phyloP scores from a whole-genome alignment of 345 rosid genomes.

The Bruguiera sexangula region DNA sequence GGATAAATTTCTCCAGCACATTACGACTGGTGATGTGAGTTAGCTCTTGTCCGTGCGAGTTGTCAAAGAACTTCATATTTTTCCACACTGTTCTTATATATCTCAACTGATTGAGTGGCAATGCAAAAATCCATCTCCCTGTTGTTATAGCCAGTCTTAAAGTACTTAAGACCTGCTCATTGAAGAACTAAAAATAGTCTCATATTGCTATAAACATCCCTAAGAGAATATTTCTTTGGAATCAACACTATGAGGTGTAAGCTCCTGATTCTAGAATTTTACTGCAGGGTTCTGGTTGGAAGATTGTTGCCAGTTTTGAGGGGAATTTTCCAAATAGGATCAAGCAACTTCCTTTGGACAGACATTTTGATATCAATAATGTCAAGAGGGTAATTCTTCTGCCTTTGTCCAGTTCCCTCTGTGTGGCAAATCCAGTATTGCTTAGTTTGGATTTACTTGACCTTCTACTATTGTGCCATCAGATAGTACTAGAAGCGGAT shows the following conservation, averaged over 20 bases:
- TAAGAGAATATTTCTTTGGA: too few species aligned
- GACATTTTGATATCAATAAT: conserved; percentile 86
- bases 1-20: conserved; percentile 89
- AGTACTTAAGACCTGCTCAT: too few species aligned
- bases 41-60: not conserved
- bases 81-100: not conserved
- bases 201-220: too few species aligned
- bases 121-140: not conserved
- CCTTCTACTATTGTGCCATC: conserved; percentile 15
- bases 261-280: not conserved
- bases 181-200: too few species aligned
- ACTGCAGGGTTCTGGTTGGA: conserved; percentile 95
- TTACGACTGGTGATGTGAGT: conserved; percentile 80
- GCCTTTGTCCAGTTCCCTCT: not conserved
- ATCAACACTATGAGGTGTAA: not conserved
- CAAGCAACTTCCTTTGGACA: conserved; percentile 95
- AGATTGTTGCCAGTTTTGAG: conserved; percentile 94
- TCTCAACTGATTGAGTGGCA: not conserved
- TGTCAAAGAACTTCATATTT: not conserved
- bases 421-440: not conserved
- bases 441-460: conserved; percentile 2
- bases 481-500: conserved; percentile 97
- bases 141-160: not conserved
- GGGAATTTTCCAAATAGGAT: conserved; percentile 91
- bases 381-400: conserved; percentile 74